These are phyloP conservation scores for Chlorella variabilis DNA, from an alignment of 163 green algal species.

Conservation along the genomic window DNA sequence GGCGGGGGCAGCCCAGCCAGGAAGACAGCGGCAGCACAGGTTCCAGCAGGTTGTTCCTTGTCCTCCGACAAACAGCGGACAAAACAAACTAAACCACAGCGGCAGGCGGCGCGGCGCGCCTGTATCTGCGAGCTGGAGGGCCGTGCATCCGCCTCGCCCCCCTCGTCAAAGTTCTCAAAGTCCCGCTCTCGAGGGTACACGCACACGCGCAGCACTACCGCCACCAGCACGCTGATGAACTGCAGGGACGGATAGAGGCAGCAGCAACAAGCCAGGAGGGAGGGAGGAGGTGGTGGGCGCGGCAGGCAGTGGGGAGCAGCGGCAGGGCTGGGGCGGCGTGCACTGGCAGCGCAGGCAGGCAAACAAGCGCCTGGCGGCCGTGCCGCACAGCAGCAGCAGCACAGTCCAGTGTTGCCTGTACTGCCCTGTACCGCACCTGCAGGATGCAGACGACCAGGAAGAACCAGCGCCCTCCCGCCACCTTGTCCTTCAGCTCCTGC, in stretches of 20 bases:
- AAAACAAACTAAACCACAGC: background rate
- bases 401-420: no score
- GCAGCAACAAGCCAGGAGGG: no score
- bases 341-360: no score
- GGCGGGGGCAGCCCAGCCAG: no score
- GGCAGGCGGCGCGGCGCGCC: background rate
- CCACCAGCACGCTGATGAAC: constrained; percentile 38
- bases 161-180: constrained; percentile 43
- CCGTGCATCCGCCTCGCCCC: background rate
- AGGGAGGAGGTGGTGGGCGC: no score
- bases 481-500: background rate
- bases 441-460: constrained; percentile 46
- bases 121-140: constrained; percentile 3
- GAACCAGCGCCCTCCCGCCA: constrained; percentile 33
- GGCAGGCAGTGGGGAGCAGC: no score
- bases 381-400: no score
- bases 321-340: no score
- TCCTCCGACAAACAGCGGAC: background rate
- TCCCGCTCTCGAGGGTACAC: constrained; percentile 12
- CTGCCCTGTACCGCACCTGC: background rate
- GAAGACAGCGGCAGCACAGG: background rate
- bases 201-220: constrained; percentile 22
- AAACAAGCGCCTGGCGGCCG: no score
- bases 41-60: background rate
- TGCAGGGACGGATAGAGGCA: background rate